Base-by-base conservation (phyloP, 805 yeast genomes). In the Candida boidinii region DNA sequence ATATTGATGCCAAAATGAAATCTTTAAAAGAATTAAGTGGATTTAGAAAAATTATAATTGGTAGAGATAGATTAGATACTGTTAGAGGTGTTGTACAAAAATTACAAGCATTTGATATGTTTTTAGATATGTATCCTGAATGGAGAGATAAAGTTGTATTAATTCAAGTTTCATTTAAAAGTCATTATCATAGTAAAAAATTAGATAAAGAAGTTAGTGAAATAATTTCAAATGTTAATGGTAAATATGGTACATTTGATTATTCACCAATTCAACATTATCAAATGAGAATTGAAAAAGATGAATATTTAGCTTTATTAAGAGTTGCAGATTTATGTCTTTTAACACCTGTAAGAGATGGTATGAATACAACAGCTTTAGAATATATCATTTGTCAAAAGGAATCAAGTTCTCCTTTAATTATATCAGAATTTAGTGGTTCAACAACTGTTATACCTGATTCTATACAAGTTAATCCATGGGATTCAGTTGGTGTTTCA, bases 401-500 rank as follows among this genome's bases (percentile, higher is more conserved):
- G 48, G 62, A 73, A 39, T 71, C 77, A 39, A 64, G 67, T 40
- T 72, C 82, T 3, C 95, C 97, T 0, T 67, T 94, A 49, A 76
- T 92, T 24, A 61, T 92, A 28, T 83, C 95, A 16, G 99, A 92
- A 60, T 92, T 92, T 52, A 82, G 94, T 35, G 99, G 98, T 28
- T 78, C 94, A 3, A 74, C 86, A 1, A 62, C 82, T 2, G 80
- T 80, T 3, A 55, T 82, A 34, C 68, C 66, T 34, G 84, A 79
- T 39, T 84, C 95, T 0, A 68, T 84, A 31, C 73, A 81, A 42
- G 92, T 92, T 23, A 92, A 92, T 46, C 99, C 99, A 7, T 92
- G 96, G 95, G 97, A 92, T 59, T 70, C 94, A 0, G 90, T 85
- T 17, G 95, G 95, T 2, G 90, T 90, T 23, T 90, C 98, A 1